Evolutionary conservation across 2,329 filamentous ascomycete species (phyloP).

Genomic region (Aspergillus brunneoviolaceus): DNA sequence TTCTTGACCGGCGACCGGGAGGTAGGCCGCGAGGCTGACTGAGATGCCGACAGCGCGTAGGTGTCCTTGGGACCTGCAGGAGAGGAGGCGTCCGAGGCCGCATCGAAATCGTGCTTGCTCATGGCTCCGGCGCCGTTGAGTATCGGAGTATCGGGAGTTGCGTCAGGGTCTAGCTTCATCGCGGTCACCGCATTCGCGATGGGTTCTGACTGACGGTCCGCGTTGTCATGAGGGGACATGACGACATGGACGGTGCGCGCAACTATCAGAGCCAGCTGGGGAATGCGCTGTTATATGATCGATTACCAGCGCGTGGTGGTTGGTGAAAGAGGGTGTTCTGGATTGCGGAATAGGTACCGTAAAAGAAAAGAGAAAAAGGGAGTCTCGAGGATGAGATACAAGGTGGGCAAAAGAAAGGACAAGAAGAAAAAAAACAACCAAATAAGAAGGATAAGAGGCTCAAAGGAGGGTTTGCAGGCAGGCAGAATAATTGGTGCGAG

Average conservation of each 20-base stretch:
- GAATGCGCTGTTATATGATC: slow-evolving; percentile 13
- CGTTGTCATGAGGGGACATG: slow-evolving; percentile 45
- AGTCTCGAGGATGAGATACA: slow-evolving; percentile 5
- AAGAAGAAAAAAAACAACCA: too few relatives aligned
- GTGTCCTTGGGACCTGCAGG: slow-evolving; percentile 13
- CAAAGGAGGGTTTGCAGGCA: slow-evolving; percentile 2
- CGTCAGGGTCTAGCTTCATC: slow-evolving; percentile 35
- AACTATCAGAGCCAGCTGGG: slow-evolving; percentile 19
- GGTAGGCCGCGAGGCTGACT: slow-evolving; percentile 24
- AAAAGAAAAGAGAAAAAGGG: slow-evolving; percentile 1
- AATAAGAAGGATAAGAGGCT: slow-evolving; percentile 2
- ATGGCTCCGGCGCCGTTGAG: slow-evolving; percentile 25
- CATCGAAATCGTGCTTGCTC: slow-evolving; percentile 22
- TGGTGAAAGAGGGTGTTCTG: slow-evolving; percentile 1
- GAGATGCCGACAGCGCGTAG: slow-evolving; percentile 25
- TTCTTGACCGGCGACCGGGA: slow-evolving; percentile 32
- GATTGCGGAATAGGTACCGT: background rate
- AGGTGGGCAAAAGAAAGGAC: background rate
- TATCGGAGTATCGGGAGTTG: slow-evolving; percentile 21
- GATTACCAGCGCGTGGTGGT: slow-evolving; percentile 5
- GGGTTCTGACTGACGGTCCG: slow-evolving; percentile 38
- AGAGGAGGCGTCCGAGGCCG: slow-evolving; percentile 18
- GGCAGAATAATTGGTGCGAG: slow-evolving; percentile 14
- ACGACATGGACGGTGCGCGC: slow-evolving; percentile 36
- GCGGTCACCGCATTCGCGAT: slow-evolving; percentile 38